Evolutionary conservation across 176 grass and related monocot species (phyloP), one percentile per base, ranked within the genome.

Genomic region (Puya raimondii): DNA sequence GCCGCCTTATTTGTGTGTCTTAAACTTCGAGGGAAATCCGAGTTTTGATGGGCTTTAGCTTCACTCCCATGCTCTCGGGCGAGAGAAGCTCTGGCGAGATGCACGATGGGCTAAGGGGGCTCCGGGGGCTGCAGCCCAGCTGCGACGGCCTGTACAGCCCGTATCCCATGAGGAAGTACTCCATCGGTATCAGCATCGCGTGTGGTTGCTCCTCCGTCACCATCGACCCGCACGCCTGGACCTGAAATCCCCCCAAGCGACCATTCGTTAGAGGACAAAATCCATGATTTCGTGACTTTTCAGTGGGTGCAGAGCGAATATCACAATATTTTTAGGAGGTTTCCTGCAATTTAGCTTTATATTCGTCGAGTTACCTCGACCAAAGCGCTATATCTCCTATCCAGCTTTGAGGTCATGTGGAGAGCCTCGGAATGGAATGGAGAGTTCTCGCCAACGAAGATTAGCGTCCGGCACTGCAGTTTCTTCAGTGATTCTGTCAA

Each of bases 131-230:
- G 71, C 87, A 71, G 69, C 81, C 73, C 29, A 90, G 22, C 68
- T 90, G 86, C 64, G 79, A 90, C 26, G 93, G 93, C 63, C 80
- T 84, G 80, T 85, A 87, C 50, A 97, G 64, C 1, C 93, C 89
- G 1, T 97, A 97, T 26, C 93, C 93, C 84, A 92, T 97, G 47
- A 97, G 76, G 51, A 97, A 97, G 73, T 97, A 97, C 74, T 97
- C 93, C 81, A 97, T 78, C 0, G 89, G 93, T 81, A 97, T 92
- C 54, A 97, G 76, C 93, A 97, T 92, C 11, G 93, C 84, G 10
- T 92, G 93, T 0, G 93, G 93, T 74, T 97, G 93, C 76, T 97
- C 89, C 73, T 97, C 93, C 0, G 93, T 97, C 63, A 97, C 63
- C 2, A 97, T 78, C 8, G 93, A 97, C 49, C 93, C 93, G 0